Percentiles rank a stretch among this genome's conserved stretches.
Conservation (phyloP, 176 grass and related monocot species). For the Canna indica region DNA sequence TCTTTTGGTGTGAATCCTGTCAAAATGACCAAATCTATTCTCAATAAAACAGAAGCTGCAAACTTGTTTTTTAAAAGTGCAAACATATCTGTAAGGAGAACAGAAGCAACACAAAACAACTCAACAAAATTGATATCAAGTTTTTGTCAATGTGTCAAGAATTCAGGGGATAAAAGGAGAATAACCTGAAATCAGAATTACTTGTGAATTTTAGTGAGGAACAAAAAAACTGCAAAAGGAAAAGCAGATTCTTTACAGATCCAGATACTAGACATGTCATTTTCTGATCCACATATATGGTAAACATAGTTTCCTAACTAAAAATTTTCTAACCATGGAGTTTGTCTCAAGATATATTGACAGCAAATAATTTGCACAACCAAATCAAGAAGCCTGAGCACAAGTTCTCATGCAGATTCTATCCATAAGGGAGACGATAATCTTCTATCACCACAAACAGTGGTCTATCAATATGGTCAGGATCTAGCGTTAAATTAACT, state of each 20-base stretch:
- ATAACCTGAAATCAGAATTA: neutral
- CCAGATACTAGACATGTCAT: neutral
- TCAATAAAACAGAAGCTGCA: neutral
- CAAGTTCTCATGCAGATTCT: neutral
- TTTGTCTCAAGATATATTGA: no score
- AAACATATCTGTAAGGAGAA: neutral
- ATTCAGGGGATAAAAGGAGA: neutral
- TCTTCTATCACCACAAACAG: no score
- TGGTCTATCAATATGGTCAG: no score
- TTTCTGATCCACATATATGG: neutral
- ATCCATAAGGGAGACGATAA: neutral
- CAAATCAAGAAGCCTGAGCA: neutral
- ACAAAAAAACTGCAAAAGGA: neutral
- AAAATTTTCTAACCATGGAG: no score
- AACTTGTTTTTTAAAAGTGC: neutral
- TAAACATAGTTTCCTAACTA: no score
- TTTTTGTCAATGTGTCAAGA: neutral
- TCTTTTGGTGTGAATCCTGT: constrained; percentile 58
- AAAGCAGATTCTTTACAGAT: neutral
- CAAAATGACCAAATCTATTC: neutral
- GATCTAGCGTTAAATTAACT: no score
- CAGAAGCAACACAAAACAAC: neutral
- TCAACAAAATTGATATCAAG: neutral
- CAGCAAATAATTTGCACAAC: no score
- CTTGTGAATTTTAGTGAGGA: neutral